Base-by-base conservation (phyloP, 805 yeast genomes). In the Maudiozyma barnettii region DNA sequence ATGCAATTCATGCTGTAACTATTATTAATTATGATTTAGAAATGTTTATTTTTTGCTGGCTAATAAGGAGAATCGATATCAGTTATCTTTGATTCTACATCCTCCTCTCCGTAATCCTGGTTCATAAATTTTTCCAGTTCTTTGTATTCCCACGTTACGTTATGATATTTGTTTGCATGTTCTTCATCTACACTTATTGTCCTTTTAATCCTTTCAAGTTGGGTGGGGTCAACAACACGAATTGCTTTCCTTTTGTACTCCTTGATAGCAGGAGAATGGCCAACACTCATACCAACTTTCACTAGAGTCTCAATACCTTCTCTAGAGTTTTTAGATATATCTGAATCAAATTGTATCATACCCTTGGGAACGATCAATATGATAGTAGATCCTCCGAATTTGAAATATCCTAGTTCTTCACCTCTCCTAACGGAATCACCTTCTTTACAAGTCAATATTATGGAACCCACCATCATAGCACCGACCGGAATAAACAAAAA, bases 381-480 rank as follows among this genome's bases (percentile, higher is more conserved):
- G 6, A 88, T 74, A 0, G 99, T 93, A 0, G 95, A 85, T 0
- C 99, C 99, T 13, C 99, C 99, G 68, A 91, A 91, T 61, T 90
- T 87, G 74, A 91, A 91, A 60, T 87, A 91, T 0, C 99, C 99
- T 23, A 91, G 65, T 57, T 91, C 98, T 39, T 85, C 90, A 4
- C 93, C 85, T 41, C 90, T 72, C 8, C 66, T 56, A 3, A 91
- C 72, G 0, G 45, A 36, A 40, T 79, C 79, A 2, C 87, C 88
- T 41, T 74, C 76, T 45, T 74, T 61, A 14, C 80, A 82, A 0
- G 91, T 81, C 26, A 91, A 63, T 0, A 88, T 75, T 2, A 83
- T 89, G 1, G 95, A 83, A 0, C 98, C 98, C 2, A 91, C 99
- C 97, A 91, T 89, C 98, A 93, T 91, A 0, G 99, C 99, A 33